A percentile compares a stretch with the other conserved stretches of the same genome.
Conservation (phyloP, 1,284 basidiomycete species). For the Pyrrhoderma lamaoense region DNA sequence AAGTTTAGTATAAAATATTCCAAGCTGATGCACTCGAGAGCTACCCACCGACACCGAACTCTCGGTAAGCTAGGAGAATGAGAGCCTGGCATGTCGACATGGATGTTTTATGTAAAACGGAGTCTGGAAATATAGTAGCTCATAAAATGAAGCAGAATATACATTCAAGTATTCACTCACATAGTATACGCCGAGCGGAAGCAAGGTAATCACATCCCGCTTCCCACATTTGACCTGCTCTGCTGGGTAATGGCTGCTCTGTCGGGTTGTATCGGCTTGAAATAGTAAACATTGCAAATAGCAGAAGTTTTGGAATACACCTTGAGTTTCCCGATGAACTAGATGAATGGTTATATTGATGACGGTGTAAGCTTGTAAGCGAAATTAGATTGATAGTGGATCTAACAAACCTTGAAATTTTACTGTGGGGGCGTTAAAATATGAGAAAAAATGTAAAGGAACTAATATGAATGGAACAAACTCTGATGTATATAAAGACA, state of each 20-base stretch:
- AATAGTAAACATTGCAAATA: conserved; percentile 74
- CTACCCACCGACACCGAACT: conserved; percentile 65
- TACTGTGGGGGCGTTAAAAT: background rate
- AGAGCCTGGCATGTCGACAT: conserved; percentile 69
- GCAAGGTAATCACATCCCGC: conserved; percentile 63
- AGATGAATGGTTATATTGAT: too few relatives aligned
- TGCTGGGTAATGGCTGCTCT: conserved; percentile 34
- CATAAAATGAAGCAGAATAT: conserved; percentile 8
- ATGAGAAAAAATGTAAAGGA: background rate
- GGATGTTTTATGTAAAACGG: conserved; percentile 56
- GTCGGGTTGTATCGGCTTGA: conserved; percentile 62
- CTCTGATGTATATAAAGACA: conserved; percentile 55
- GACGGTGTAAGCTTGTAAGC: background rate
- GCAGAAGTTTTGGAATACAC: conserved; percentile 52
- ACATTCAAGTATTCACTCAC: conserved; percentile 30
- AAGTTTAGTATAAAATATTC: background rate
- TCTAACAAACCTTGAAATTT: background rate
- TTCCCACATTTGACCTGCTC: conserved; percentile 59
- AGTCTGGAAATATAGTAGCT: conserved; percentile 34
- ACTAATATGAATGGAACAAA: conserved; percentile 23
- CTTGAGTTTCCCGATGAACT: too few relatives aligned
- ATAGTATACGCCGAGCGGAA: conserved; percentile 60
- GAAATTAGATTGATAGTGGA: background rate
- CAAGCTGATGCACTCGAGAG: conserved; percentile 4
- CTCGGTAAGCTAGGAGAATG: conserved; percentile 72